A percentile compares a stretch with the other conserved stretches of the same genome.
Evolutionary conservation across 108 stramenopile genomes (phyloP).

Genomic region (Cyclotella baltica): DNA sequence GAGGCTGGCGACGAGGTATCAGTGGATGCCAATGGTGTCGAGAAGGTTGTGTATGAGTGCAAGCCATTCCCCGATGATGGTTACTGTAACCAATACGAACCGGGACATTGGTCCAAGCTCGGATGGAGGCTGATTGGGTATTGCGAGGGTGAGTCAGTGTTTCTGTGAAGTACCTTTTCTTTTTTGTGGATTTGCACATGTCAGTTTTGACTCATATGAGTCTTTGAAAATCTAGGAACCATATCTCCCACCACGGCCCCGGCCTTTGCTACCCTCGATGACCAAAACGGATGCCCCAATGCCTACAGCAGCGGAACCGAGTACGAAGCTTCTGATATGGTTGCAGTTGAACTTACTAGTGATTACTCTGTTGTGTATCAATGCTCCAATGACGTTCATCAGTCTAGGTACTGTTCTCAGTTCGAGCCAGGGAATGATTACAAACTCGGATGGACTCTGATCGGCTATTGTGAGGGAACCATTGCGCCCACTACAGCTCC

Average conservation of each 20-base stretch:
- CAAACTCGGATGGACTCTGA: no score
- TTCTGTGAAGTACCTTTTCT: neutral
- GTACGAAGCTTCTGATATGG: slow-evolving; percentile 19
- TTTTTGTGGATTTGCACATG: no score
- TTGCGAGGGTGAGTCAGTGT: neutral
- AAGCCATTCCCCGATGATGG: neutral
- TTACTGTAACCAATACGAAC: no score
- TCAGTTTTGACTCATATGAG: no score
- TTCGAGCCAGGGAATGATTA: no score
- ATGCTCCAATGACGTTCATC: no score
- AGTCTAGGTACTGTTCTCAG: neutral
- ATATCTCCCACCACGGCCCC: slow-evolving; percentile 11
- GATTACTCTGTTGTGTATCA: slow-evolving; percentile 11
- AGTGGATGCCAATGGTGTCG: neutral
- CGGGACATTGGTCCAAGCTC: no score
- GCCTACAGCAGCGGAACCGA: no score
- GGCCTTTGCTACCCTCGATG: neutral
- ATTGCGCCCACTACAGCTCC: no score
- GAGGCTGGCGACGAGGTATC: neutral
- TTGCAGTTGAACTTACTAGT: neutral
- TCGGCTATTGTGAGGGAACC: no score
- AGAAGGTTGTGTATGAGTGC: neutral
- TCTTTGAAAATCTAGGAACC: neutral
- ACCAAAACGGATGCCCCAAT: no score
- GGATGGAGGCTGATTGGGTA: neutral